phyloP scores from a whole-genome alignment of 2,329 filamentous ascomycete genomes.

The Hypoxylon sp. region DNA sequence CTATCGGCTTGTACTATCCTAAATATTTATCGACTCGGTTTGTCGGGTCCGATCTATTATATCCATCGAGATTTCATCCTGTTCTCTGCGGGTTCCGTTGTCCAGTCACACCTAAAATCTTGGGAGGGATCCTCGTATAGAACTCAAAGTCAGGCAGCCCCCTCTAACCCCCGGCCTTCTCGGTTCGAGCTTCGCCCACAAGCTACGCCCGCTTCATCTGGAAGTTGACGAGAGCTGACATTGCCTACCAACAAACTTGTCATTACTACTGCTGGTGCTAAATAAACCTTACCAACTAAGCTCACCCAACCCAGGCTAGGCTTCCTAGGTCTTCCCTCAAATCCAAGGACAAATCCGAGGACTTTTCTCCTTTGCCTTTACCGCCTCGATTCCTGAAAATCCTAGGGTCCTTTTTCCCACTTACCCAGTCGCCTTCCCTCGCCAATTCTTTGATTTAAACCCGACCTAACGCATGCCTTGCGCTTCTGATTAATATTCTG shows the following conservation, averaged over 20 bases:
- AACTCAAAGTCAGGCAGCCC: constrained; percentile 30
- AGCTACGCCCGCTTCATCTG: constrained; percentile 43
- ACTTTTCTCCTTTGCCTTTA: constrained; percentile 36
- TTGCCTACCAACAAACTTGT: constrained; percentile 30
- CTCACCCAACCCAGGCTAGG: constrained; percentile 42
- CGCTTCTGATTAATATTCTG: constrained; percentile 38
- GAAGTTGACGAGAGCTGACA: constrained; percentile 38
- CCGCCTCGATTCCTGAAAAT: constrained; percentile 38
- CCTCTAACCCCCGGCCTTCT: constrained; percentile 32
- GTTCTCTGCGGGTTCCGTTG: constrained; percentile 15
- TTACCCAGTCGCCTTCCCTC: constrained; percentile 21
- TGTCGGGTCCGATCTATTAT: constrained; percentile 28
- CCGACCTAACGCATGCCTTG: constrained; percentile 19
- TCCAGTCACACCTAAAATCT: constrained; percentile 15
- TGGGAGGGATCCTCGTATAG: constrained; percentile 41
- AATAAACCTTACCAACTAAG: constrained; percentile 35
- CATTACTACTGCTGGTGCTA: constrained; percentile 7
- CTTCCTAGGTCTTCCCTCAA: constrained; percentile 34
- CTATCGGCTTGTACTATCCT: constrained; percentile 4
- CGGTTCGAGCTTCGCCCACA: constrained; percentile 43
- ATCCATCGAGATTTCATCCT: constrained; percentile 18
- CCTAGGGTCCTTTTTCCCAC: constrained; percentile 30
- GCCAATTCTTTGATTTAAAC: constrained; percentile 24
- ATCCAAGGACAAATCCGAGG: constrained; percentile 20
- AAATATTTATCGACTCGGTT: constrained; percentile 18